Conservation (phyloP, 345 rosid genomes). For the Acer campestre region DNA sequence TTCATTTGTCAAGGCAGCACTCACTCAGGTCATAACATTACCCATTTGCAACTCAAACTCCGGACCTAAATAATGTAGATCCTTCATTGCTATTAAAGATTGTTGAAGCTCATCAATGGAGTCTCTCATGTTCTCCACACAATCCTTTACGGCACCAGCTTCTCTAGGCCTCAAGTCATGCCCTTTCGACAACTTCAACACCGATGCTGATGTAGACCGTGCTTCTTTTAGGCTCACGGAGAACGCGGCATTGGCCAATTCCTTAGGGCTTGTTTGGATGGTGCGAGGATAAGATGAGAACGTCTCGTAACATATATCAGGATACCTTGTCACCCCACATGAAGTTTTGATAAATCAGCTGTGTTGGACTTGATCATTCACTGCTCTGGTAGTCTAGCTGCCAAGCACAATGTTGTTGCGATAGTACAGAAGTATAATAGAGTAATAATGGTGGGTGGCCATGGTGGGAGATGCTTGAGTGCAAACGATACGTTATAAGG, state of each 20-base stretch:
- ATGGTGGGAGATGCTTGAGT: too few relatives aligned
- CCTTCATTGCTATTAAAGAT: slow-evolving; percentile 37
- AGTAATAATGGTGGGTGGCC: slow-evolving; percentile 7
- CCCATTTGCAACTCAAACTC: slow-evolving; percentile 35
- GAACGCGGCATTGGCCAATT: slow-evolving; percentile 36
- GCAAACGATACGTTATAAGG: too few relatives aligned
- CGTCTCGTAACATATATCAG: slow-evolving; percentile 37
- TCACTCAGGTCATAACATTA: slow-evolving; percentile 48
- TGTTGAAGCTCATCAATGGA: slow-evolving; percentile 34
- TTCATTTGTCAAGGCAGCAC: slow-evolving; percentile 52
- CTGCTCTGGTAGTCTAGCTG: not conserved
- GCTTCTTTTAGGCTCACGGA: slow-evolving; percentile 30
- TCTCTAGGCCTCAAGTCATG: slow-evolving; percentile 25
- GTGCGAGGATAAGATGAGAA: slow-evolving; percentile 36
- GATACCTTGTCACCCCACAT: slow-evolving; percentile 41
- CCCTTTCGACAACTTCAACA: slow-evolving; percentile 13
- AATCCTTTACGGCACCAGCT: slow-evolving; percentile 37
- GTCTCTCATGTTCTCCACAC: slow-evolving; percentile 37
- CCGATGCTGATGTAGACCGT: slow-evolving; percentile 17
- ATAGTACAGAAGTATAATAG: slow-evolving; percentile 1
- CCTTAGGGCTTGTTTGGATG: slow-evolving; percentile 27
- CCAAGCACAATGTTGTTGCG: slow-evolving; percentile 3
- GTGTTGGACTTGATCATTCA: slow-evolving; percentile 4
- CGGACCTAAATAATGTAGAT: slow-evolving; percentile 28
- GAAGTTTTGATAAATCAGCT: slow-evolving; percentile 31